These are phyloP conservation scores for Quercus berberidifolia DNA, from an alignment of 306 rosid genomes.

Conservation along the genomic window DNA sequence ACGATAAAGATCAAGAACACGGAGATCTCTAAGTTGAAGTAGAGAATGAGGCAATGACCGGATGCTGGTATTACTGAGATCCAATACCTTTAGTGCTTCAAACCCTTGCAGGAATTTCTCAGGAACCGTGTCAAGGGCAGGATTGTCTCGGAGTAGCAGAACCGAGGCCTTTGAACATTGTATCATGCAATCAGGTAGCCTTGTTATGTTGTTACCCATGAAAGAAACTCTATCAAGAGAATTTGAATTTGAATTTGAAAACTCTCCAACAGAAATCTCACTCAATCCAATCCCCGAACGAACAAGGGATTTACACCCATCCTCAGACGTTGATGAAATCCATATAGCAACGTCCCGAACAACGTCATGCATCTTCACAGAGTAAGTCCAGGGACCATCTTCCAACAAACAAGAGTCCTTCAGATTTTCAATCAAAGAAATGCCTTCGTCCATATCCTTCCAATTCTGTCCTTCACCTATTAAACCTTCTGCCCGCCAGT, in stretches of 20 bases:
- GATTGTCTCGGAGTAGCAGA: slow-evolving; percentile 2
- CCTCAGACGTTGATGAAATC: neutral
- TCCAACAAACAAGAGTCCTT: neutral
- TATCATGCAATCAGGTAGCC: neutral
- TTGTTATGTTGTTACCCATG: slow-evolving; percentile 5
- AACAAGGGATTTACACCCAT: slow-evolving; percentile 1
- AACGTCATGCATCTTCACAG: neutral
- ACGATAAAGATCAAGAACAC: neutral
- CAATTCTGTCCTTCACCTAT: neutral
- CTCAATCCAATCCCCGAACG: slow-evolving; percentile 15
- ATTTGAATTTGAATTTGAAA: neutral
- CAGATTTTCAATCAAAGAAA: neutral
- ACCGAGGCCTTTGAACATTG: neutral
- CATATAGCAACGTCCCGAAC: slow-evolving; percentile 3
- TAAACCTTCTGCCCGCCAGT: slow-evolving; percentile 12
- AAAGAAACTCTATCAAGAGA: slow-evolving; percentile 10
- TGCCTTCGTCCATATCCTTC: neutral
- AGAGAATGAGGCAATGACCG: slow-evolving; percentile 1
- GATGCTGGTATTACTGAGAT: neutral
- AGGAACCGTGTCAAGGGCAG: neutral
- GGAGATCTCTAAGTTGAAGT: neutral
- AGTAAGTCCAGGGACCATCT: too few species aligned
- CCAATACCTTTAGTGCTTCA: slow-evolving; percentile 5
- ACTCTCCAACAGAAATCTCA: neutral
- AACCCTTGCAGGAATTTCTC: slow-evolving; percentile 10